Percentiles rank a stretch among this genome's conserved stretches.
phyloP scores from a whole-genome alignment of 2,329 filamentous ascomycete genomes.

The Tolypocladium paradoxum region DNA sequence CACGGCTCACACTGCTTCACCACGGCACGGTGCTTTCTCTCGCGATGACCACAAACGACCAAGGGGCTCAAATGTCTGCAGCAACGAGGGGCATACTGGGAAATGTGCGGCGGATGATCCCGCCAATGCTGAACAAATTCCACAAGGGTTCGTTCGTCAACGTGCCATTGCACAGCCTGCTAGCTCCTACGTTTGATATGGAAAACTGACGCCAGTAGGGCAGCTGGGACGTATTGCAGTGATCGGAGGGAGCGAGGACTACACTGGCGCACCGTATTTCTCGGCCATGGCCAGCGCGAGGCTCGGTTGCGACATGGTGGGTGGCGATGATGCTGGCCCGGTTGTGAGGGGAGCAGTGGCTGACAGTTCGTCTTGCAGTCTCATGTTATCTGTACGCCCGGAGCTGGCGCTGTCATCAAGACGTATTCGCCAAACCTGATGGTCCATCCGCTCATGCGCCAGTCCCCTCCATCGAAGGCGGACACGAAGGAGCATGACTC shows the following conservation, averaged over 20 bases:
- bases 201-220: constrained; percentile 41
- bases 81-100: constrained; percentile 64
- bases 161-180: constrained; percentile 1
- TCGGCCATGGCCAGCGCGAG: constrained; percentile 93
- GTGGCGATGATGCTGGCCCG: constrained; percentile 4
- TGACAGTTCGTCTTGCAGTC: constrained; percentile 40
- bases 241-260: constrained; percentile 90
- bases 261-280: constrained; percentile 95
- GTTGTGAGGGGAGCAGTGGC: background rate
- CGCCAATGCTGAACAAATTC: constrained; percentile 89
- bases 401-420: constrained; percentile 83
- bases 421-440: constrained; percentile 96
- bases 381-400: constrained; percentile 91
- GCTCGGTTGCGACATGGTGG: constrained; percentile 81
- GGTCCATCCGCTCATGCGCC: constrained; percentile 93
- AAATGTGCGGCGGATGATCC: constrained; percentile 82
- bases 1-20: background rate
- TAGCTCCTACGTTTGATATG: background rate
- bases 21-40: background rate
- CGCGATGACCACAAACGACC: constrained; percentile 13
- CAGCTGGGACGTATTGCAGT: constrained; percentile 88
- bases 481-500: constrained; percentile 30
- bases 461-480: constrained; percentile 33
- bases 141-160: constrained; percentile 66
- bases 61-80: constrained; percentile 45